A percentile compares a stretch with the other conserved stretches of the same genome.
Conservation (phyloP, 148 eudicot species). For the Fagopyrum tataricum region DNA sequence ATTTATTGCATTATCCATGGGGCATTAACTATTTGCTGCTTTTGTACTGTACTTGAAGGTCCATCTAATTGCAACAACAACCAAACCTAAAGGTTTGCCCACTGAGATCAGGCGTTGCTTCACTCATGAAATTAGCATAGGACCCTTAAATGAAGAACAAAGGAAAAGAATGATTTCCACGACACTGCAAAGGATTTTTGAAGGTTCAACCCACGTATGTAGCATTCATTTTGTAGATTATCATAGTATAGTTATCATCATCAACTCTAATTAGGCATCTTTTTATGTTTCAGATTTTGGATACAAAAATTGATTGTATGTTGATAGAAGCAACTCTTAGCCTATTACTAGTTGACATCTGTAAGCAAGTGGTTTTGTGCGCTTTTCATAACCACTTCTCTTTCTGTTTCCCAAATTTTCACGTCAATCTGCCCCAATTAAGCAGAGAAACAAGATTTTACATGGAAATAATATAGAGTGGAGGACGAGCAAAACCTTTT, state of each 20-base stretch:
- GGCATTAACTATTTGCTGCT: background rate
- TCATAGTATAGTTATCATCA: background rate
- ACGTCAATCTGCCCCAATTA: background rate
- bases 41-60: slow-evolving; percentile 20
- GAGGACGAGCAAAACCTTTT: background rate
- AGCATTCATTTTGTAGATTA: slow-evolving; percentile 1
- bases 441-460: background rate
- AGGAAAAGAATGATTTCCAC: slow-evolving; percentile 65
- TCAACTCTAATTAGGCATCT: background rate
- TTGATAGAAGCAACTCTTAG: background rate
- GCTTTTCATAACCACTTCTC: slow-evolving; percentile 1
- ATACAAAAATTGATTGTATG: background rate
- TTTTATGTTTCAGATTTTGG: background rate
- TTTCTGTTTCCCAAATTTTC: background rate
- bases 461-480: background rate
- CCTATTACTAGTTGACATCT: background rate
- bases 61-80: slow-evolving; percentile 70
- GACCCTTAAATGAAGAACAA: slow-evolving; percentile 77
- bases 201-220: slow-evolving; percentile 61
- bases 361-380: background rate
- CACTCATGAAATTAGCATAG: slow-evolving; percentile 85
- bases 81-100: slow-evolving; percentile 82
- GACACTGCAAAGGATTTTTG: slow-evolving; percentile 49
- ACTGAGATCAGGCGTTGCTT: slow-evolving; percentile 87
- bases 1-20: background rate